Evolutionary conservation across 495 filamentous ascomycete genomes (phyloP), one percentile per base, ranked within the genome.

Genomic region (Massariosphaeria phaeospora): DNA sequence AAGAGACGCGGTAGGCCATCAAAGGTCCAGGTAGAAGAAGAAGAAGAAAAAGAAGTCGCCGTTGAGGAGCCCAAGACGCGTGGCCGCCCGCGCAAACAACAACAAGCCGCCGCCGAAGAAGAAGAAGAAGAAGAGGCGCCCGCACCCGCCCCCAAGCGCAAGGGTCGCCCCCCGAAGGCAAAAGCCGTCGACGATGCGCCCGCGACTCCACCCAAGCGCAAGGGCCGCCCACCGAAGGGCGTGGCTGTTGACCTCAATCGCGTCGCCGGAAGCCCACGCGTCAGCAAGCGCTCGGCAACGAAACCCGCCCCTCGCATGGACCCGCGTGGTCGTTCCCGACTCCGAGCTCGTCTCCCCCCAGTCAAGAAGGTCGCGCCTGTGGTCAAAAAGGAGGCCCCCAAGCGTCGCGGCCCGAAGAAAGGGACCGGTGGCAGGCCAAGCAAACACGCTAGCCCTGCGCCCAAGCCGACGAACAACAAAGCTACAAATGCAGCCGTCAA

Each of bases 61-160:
- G n/a, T n/a, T n/a, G n/a, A n/a, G n/a, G n/a, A n/a, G n/a, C 48
- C 31, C 9, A 51, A 51, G 34, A 51, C 39, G 48, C 48, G 48
- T 34, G 48, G 48, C 24, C 48, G 48, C 4, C 31, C 48, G 6
- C n/a, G n/a, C n/a, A n/a, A n/a, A n/a, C n/a, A n/a, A n/a, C n/a
- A n/a, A n/a, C n/a, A n/a, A n/a, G n/a, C n/a, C n/a, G n/a, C n/a
- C n/a, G n/a, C n/a, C n/a, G n/a, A n/a, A n/a, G n/a, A n/a, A n/a
- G n/a, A n/a, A n/a, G n/a, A n/a, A n/a, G n/a, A 38, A 38, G 20
- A 38, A n/a, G 13, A 38, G 6, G 13, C n/a, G 35, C n/a, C 35
- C 35, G 20, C n/a, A 38, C 35, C n/a, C 20, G 42, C 42, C 18
- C 21, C 42, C 15, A 36, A 48, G 29, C 26, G 45, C 15, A 17